Evolutionary conservation across 768 basidiomycete genomes (phyloP).

Genomic region (Leccinum variicolor): DNA sequence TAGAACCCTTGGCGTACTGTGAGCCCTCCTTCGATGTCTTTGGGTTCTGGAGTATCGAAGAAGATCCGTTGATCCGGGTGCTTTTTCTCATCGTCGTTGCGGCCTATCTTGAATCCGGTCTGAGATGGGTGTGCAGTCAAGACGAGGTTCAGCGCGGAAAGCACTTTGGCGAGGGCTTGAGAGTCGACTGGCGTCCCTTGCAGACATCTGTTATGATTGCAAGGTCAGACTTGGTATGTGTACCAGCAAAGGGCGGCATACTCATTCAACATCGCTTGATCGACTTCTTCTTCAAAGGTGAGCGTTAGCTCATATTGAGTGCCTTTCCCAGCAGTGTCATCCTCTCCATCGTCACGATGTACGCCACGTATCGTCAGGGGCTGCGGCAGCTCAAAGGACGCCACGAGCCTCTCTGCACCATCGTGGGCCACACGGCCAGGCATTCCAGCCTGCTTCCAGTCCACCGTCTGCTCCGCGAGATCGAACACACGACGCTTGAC

Average conservation of each 20-base stretch:
- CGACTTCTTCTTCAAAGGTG: slow-evolving; percentile 37
- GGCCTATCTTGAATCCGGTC: slow-evolving; percentile 43
- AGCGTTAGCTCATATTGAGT: slow-evolving; percentile 40
- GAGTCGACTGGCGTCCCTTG: slow-evolving; percentile 51
- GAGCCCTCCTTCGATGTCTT: slow-evolving; percentile 48
- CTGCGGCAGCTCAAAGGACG: slow-evolving; percentile 37
- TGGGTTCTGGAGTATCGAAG: slow-evolving; percentile 26
- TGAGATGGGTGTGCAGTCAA: slow-evolving; percentile 40
- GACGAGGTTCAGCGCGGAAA: slow-evolving; percentile 48
- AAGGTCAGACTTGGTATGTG: slow-evolving; percentile 22
- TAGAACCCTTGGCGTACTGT: slow-evolving; percentile 52
- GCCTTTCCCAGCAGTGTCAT: slow-evolving; percentile 19
- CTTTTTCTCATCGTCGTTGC: slow-evolving; percentile 35
- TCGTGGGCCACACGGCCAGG: slow-evolving; percentile 44
- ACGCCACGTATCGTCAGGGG: slow-evolving; percentile 37
- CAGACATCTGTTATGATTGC: slow-evolving; percentile 44
- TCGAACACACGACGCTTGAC: slow-evolving; percentile 42
- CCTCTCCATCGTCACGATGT: slow-evolving; percentile 39
- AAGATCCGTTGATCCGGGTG: slow-evolving; percentile 41
- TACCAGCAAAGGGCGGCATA: slow-evolving; percentile 12
- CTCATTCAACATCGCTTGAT: slow-evolving; percentile 14
- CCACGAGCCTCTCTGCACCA: slow-evolving; percentile 38
- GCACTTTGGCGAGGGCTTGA: slow-evolving; percentile 50
- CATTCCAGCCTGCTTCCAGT: slow-evolving; percentile 38
- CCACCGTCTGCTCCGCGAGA: slow-evolving; percentile 39